These are phyloP conservation scores for Acanthamoeba culbertsoni DNA, from an alignment of 208 protist genomes.

Conservation along the genomic window DNA sequence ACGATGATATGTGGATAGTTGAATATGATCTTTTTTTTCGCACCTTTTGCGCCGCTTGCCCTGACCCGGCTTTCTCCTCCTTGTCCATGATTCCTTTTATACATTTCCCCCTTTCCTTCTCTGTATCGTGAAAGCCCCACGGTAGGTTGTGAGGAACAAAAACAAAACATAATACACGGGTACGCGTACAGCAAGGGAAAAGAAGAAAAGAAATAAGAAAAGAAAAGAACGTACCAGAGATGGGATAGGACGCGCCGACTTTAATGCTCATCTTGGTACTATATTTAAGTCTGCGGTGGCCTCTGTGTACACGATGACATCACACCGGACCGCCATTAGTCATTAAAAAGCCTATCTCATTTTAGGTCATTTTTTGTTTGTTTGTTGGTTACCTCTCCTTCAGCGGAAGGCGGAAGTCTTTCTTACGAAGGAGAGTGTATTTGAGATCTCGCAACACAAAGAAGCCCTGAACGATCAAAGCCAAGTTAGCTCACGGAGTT, in stretches of 20 bases:
- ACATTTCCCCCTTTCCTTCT: background rate
- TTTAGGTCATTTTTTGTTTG: too few species aligned
- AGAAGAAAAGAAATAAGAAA: background rate
- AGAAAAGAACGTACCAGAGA: background rate
- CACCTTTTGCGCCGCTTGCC: background rate
- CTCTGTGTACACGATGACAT: background rate
- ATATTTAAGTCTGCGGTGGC: background rate
- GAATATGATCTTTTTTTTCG: too few species aligned
- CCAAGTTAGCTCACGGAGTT: too few species aligned
- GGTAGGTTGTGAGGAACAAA: too few species aligned
- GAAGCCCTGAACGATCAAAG: too few species aligned
- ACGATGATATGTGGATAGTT: too few species aligned
- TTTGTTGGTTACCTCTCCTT: background rate
- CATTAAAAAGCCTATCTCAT: too few species aligned
- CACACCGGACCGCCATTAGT: background rate
- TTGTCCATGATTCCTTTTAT: background rate
- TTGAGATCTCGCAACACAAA: background rate
- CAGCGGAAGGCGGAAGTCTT: background rate
- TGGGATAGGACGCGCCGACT: background rate
- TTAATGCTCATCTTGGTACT: background rate
- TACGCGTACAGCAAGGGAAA: background rate
- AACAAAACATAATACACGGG: too few species aligned
- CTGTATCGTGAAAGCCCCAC: background rate
- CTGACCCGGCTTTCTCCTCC: background rate
- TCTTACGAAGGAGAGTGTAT: background rate